Percentiles rank a stretch among this genome's conserved stretches.
Conservation (phyloP, 2,329 filamentous ascomycete species). For the Stagonosporopsis cucurbitacearum region DNA sequence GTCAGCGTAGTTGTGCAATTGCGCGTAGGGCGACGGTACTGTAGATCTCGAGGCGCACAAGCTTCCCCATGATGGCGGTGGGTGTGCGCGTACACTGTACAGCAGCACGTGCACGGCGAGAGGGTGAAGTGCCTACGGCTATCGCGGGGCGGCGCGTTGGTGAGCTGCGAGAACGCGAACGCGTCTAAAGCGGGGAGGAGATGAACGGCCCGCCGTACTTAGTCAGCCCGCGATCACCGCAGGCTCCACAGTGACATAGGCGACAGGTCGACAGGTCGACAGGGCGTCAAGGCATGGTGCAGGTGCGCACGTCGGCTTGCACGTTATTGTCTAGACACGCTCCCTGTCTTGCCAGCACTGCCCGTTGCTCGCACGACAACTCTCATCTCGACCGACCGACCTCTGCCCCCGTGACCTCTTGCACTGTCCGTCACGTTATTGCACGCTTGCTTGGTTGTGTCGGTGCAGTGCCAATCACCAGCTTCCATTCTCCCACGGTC, state of each 20-base stretch:
- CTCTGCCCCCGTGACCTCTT: slow-evolving; percentile 16
- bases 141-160: slow-evolving; percentile 13
- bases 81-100: slow-evolving; percentile 21
- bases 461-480: slow-evolving; percentile 40
- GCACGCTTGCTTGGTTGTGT: slow-evolving; percentile 21
- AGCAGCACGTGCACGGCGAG: slow-evolving; percentile 21
- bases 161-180: slow-evolving; percentile 14
- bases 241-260: slow-evolving; percentile 29
- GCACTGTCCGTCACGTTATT: not conserved
- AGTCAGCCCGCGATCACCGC: slow-evolving; percentile 23
- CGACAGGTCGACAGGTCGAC: no score
- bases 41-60: slow-evolving; percentile 91
- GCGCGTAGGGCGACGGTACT: slow-evolving; percentile 64
- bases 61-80: slow-evolving; percentile 78
- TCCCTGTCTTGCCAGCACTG: not conserved
- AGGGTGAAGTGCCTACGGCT: not conserved
- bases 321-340: not conserved
- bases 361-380: not conserved
- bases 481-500: slow-evolving; percentile 38
- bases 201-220: slow-evolving; percentile 29
- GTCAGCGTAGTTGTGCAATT: slow-evolving; percentile 21
- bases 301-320: slow-evolving; percentile 1
- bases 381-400: no score
- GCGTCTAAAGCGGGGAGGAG: slow-evolving; percentile 21
- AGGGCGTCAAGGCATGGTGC: not conserved